Conservation (phyloP, 768 basidiomycete genomes). For the Pisolithus albus region DNA sequence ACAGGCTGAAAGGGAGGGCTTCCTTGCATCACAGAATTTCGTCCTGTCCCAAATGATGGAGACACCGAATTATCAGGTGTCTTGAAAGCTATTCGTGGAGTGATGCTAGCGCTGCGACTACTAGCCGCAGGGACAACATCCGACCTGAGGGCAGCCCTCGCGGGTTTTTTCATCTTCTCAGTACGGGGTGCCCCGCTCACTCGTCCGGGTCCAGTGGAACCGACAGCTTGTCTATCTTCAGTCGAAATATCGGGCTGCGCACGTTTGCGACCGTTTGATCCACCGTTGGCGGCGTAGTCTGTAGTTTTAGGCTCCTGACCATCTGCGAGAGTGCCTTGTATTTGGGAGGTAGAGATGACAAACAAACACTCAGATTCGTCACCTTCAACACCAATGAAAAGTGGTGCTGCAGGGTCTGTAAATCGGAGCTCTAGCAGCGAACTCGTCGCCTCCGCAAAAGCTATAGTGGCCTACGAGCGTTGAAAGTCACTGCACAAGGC, state of each 20-base stretch:
- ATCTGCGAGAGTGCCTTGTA: conserved; percentile 30
- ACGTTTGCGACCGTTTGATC: conserved; percentile 16
- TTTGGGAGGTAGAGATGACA: conserved; percentile 71
- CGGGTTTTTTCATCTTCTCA: conserved; percentile 39
- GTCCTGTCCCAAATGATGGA: conserved; percentile 20
- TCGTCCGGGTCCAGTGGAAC: conserved; percentile 10
- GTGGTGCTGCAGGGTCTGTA: conserved; percentile 63
- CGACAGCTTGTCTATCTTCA: conserved; percentile 24
- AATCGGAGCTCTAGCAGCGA: conserved; percentile 65
- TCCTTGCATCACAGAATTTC: conserved; percentile 7
- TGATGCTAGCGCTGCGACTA: not conserved
- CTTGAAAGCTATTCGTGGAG: conserved; percentile 5
- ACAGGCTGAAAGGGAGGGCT: conserved; percentile 9
- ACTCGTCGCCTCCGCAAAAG: conserved; percentile 68
- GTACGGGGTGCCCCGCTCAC: conserved; percentile 34
- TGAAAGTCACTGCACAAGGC: not conserved
- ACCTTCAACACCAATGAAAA: conserved; percentile 72
- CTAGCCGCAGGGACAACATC: conserved; percentile 15
- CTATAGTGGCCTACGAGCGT: conserved; percentile 59
- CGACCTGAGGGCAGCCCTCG: conserved; percentile 29
- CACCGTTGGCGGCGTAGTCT: conserved; percentile 8
- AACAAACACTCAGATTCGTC: conserved; percentile 63
- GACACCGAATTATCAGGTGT: conserved; percentile 27
- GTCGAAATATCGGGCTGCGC: conserved; percentile 14
- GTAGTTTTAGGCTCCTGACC: conserved; percentile 8